phyloP scores from a whole-genome alignment of 2,329 filamentous ascomycete species.

The Pseudocercospora macadamiae region DNA sequence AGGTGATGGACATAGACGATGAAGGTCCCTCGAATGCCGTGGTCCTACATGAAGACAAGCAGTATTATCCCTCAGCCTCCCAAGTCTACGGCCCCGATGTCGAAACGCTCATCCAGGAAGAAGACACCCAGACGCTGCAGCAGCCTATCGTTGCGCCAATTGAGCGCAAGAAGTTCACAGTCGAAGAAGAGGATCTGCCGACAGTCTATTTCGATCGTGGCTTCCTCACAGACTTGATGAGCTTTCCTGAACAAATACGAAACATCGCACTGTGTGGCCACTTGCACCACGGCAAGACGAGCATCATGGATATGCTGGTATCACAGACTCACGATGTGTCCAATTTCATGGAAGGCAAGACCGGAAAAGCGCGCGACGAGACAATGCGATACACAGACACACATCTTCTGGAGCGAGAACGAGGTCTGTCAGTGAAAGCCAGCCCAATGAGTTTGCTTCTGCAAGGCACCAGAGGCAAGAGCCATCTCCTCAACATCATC shows the following conservation, averaged over 20 bases:
- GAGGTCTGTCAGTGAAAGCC: slow-evolving; percentile 88
- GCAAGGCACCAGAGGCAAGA: slow-evolving; percentile 87
- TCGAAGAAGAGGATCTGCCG: slow-evolving; percentile 91
- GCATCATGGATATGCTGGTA: slow-evolving; percentile 97
- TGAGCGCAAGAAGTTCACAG: slow-evolving; percentile 92
- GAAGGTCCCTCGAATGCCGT: slow-evolving; percentile 93
- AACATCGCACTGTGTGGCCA: slow-evolving; percentile 93
- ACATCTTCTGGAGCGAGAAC: slow-evolving; percentile 83
- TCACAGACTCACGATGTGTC: slow-evolving; percentile 89
- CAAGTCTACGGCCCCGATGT: slow-evolving; percentile 94
- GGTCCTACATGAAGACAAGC: slow-evolving; percentile 98
- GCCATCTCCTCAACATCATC: slow-evolving; percentile 89
- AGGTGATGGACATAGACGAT: slow-evolving; percentile 92
- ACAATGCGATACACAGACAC: slow-evolving; percentile 94
- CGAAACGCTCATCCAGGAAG: slow-evolving; percentile 93
- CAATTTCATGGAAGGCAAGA: slow-evolving; percentile 76
- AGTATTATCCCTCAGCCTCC: slow-evolving; percentile 97
- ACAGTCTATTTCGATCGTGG: slow-evolving; percentile 83
- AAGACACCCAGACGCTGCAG: slow-evolving; percentile 89
- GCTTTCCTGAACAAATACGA: slow-evolving; percentile 89
- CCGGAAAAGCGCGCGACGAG: slow-evolving; percentile 80
- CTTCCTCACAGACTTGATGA: slow-evolving; percentile 96
- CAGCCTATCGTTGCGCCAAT: slow-evolving; percentile 93
- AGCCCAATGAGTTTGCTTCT: slow-evolving; percentile 93
- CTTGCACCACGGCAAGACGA: slow-evolving; percentile 95